These are phyloP conservation scores for Saccharomycopsis capsularis DNA, from an alignment of 805 yeast genomes.

Conservation along the genomic window DNA sequence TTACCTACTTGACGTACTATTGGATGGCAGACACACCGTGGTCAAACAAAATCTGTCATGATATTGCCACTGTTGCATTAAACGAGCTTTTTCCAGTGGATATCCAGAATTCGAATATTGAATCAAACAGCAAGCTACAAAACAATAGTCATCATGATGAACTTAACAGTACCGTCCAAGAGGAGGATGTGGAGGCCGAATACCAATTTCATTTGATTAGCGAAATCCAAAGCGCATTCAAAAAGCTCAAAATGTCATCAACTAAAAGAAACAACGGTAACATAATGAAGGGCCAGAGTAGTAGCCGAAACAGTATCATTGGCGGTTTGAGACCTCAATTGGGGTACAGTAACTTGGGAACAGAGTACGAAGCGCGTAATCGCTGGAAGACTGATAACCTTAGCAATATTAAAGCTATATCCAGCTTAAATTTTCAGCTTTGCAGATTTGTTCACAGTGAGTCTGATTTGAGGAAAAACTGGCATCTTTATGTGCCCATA, in stretches of 20 bases:
- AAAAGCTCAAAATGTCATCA: neutral
- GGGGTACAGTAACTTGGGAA: neutral
- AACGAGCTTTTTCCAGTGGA: no score
- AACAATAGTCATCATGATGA: no score
- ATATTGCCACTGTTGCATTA: no score
- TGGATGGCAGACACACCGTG: no score
- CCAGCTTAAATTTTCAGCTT: conserved; percentile 5
- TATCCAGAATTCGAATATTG: no score
- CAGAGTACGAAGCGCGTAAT: conserved; percentile 1
- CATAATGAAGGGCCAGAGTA: neutral
- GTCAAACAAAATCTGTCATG: no score
- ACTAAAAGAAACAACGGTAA: neutral
- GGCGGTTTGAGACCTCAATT: conserved; percentile 10
- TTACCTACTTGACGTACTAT: no score
- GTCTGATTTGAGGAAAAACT: neutral
- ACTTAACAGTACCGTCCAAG: no score
- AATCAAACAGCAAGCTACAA: no score
- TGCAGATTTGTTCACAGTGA: neutral
- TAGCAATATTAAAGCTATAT: neutral
- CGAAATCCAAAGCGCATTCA: neutral
- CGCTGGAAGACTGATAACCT: neutral
- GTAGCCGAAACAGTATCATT: neutral
- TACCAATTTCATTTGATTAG: no score
- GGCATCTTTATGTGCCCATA: neutral
- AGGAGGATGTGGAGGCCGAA: no score